Base-by-base conservation (phyloP, 148 eudicot genomes). In the Drosera capensis region DNA sequence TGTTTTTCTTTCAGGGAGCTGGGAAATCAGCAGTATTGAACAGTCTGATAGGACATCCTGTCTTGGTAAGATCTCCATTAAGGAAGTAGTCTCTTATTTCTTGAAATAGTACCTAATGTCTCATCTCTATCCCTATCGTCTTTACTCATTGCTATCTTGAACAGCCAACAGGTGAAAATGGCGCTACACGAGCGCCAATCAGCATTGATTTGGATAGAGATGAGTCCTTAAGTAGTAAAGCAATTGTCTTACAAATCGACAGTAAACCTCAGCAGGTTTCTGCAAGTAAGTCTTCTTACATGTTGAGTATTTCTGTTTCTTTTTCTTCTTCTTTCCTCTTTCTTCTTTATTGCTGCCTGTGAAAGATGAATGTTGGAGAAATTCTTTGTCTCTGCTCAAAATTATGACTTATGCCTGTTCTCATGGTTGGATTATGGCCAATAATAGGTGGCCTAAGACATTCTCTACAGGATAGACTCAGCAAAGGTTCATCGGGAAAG, bases 31-130 rank as follows among this genome's bases (percentile, higher is more conserved):
- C 94, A 58, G 95, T 80, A 14, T 60, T 84, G 71, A 90, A 87
- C 74, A 87, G 96, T 74, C 63, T 87, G 51, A 87, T 87, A 48
- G 96, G 96, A 25, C 96, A 87, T 66, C 96, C 96, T 34, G 94
- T 87, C 61, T 69, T 87, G 86, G 96, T 87, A 60, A 68, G 88
- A 38, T n/a, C 25, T 43, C 23, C 25, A 20, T 39, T 13, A 31
- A 11, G 2, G 26, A 16, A 14, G 26, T 20, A 51, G 21, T 25
- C 3, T n/a, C n/a, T n/a, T n/a, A n/a, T n/a, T n/a, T n/a, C n/a
- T n/a, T n/a, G n/a, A n/a, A n/a, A n/a, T n/a, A n/a, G n/a, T n/a
- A n/a, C n/a, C n/a, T n/a, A n/a, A n/a, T n/a, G n/a, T n/a, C n/a
- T n/a, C n/a, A n/a, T n/a, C n/a, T n/a, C n/a, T n/a, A n/a, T n/a